Evolutionary conservation across 2,329 filamentous ascomycete genomes (phyloP), one percentile per base, ranked within the genome.

Genomic region (Ophiocordyceps camponoti-saundersi): DNA sequence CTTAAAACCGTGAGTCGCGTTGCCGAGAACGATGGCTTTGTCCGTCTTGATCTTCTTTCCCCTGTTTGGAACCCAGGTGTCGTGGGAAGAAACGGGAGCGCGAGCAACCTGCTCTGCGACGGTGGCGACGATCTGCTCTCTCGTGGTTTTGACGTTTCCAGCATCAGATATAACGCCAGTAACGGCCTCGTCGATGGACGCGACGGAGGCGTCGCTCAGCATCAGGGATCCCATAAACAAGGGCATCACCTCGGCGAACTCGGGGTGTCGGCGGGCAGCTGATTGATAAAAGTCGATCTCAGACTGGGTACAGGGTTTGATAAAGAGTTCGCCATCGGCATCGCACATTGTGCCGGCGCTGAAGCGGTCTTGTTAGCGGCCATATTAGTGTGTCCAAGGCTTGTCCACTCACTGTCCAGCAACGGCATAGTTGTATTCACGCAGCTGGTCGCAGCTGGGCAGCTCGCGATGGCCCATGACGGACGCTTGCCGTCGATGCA

Each of bases 301-400:
- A 52, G 80, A 73, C 51, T 79, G 67, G 0, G 85, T 94, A 63
- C 90, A 96, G 18, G 92, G 92, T 65, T 98, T 98, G 60, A 95
- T 86, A 61, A 98, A 85, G 32, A 96, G 71, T 52, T 83, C 78
- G 60, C 92, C 92, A 46, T 85, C 79, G 47, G 75, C 71, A 58
- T 94, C 87, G 59, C 82, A 88, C 56, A 94, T 77, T 44, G 94
- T 90, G 53, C 92, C 92, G 54, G 93, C 89, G 66, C 89, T 95
- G 59, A 8, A 21, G 20, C 11, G 8, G n/a, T 18, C n/a, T 18
- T 20, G 36, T 40, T n/a, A 48, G 30, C 22, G 29, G 30, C 18
- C 30, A 23, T 46, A n/a, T 18, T 3, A 16, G 26, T n/a, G 23
- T 34, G 32, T 21, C 41, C 22, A 44, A 4, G 29, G 36, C 16